Conservation (phyloP, 306 rosid species). For the Echinosophora koreensis region DNA sequence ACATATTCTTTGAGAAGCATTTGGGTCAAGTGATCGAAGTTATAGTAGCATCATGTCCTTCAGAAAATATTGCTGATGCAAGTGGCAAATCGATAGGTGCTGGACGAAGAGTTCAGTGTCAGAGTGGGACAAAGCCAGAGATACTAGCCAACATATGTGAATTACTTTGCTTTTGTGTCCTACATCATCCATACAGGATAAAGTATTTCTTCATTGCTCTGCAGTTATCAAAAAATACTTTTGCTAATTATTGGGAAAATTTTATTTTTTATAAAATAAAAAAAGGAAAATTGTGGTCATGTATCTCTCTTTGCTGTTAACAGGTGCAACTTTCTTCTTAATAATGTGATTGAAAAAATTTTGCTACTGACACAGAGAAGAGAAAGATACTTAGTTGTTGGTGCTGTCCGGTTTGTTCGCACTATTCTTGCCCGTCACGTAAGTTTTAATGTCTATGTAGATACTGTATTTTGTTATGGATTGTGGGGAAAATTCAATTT, state of each 20-base stretch:
- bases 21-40: slow-evolving; percentile 83
- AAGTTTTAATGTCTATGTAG: slow-evolving; percentile 41
- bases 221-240: slow-evolving; percentile 39
- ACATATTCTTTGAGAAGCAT: slow-evolving; percentile 92
- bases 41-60: slow-evolving; percentile 75
- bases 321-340: slow-evolving; percentile 84
- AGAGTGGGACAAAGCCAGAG: slow-evolving; percentile 78
- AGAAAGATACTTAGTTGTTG: slow-evolving; percentile 87
- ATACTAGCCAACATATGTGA: slow-evolving; percentile 88
- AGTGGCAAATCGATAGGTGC: slow-evolving; percentile 50
- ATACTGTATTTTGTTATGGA: slow-evolving; percentile 8
- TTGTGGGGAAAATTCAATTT: slow-evolving; percentile 1
- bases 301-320: slow-evolving; percentile 45
- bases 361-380: slow-evolving; percentile 77
- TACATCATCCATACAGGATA: slow-evolving; percentile 95
- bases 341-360: slow-evolving; percentile 76
- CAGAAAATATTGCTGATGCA: slow-evolving; percentile 59
- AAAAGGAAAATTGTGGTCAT: slow-evolving; percentile 14
- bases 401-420: slow-evolving; percentile 93
- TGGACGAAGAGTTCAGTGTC: slow-evolving; percentile 57
- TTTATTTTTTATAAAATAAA: neutral
- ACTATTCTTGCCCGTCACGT: slow-evolving; percentile 88
- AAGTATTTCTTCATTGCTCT: slow-evolving; percentile 67
- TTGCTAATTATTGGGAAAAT: slow-evolving; percentile 18
- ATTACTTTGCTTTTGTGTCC: slow-evolving; percentile 93